These are phyloP conservation scores for Saussurea involucrata DNA, from an alignment of 129 eudicot genomes.

Conservation along the genomic window DNA sequence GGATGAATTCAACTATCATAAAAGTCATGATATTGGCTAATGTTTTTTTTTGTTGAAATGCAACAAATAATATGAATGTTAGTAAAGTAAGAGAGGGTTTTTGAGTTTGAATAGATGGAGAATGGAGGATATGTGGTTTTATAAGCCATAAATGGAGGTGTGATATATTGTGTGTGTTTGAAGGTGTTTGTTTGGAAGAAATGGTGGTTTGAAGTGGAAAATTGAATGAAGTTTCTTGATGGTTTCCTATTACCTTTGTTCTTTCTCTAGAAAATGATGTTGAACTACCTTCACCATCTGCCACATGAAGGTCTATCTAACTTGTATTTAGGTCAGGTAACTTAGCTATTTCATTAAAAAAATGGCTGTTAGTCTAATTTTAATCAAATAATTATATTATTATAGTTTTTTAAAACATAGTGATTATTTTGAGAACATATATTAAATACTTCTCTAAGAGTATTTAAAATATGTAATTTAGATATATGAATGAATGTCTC, in stretches of 20 bases:
- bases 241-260: not conserved
- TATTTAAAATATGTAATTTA: too few species aligned
- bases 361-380: too few species aligned
- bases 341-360: too few species aligned
- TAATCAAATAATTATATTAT: too few species aligned
- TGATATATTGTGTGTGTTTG: not conserved
- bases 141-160: not conserved
- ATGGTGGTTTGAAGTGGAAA: constrained; percentile 11
- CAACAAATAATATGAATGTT: constrained; percentile 7
- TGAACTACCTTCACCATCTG: not conserved
- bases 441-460: too few species aligned
- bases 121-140: constrained; percentile 13
- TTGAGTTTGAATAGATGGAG: constrained; percentile 11
- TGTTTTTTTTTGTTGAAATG: not conserved
- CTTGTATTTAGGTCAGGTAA: not conserved
- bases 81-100: not conserved
- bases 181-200: not conserved
- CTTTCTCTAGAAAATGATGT: not conserved
- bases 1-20: constrained; percentile 34
- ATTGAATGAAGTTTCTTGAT: constrained; percentile 18
- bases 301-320: not conserved
- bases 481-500: too few species aligned
- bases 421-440: too few species aligned
- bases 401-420: too few species aligned
- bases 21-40: constrained; percentile 15